phyloP scores from a whole-genome alignment of 495 filamentous ascomycete species.

The Achaetomiella virescens region DNA sequence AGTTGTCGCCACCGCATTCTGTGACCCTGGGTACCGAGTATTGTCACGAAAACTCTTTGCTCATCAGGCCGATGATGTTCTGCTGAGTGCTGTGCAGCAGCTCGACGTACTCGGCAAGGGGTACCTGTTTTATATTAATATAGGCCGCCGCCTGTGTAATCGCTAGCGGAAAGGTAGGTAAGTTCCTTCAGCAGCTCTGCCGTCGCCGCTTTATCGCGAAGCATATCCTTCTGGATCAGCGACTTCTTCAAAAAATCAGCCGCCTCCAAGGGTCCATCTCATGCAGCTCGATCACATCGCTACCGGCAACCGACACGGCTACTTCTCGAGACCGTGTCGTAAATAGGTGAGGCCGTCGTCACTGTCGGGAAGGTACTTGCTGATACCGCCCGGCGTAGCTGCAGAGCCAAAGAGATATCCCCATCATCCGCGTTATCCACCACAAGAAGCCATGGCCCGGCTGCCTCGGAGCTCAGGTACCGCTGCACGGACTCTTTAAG shows the following conservation, averaged over 20 bases:
- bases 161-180: slow-evolving; percentile 39
- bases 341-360: slow-evolving; percentile 24
- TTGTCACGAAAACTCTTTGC: slow-evolving; percentile 46
- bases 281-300: slow-evolving; percentile 23
- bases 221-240: slow-evolving; percentile 14
- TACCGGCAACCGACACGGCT: slow-evolving; percentile 18
- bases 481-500: slow-evolving; percentile 13
- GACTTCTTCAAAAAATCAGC: slow-evolving; percentile 11
- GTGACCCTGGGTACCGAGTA: slow-evolving; percentile 33
- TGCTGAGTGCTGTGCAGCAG: slow-evolving; percentile 40
- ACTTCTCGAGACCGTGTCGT: slow-evolving; percentile 31
- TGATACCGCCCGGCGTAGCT: slow-evolving; percentile 13
- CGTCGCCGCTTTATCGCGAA: background rate
- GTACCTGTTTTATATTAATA: slow-evolving; percentile 37
- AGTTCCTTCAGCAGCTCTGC: slow-evolving; percentile 29
- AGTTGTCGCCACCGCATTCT: slow-evolving; percentile 50
- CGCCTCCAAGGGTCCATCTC: slow-evolving; percentile 27
- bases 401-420: slow-evolving; percentile 4
- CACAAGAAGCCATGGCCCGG: background rate
- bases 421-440: background rate
- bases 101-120: slow-evolving; percentile 37
- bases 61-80: slow-evolving; percentile 37
- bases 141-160: slow-evolving; percentile 43
- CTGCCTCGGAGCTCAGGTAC: background rate
- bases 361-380: slow-evolving; percentile 28